Evolutionary conservation across 441 rosid species (phyloP).

Genomic region (Adansonia madagascariensis): DNA sequence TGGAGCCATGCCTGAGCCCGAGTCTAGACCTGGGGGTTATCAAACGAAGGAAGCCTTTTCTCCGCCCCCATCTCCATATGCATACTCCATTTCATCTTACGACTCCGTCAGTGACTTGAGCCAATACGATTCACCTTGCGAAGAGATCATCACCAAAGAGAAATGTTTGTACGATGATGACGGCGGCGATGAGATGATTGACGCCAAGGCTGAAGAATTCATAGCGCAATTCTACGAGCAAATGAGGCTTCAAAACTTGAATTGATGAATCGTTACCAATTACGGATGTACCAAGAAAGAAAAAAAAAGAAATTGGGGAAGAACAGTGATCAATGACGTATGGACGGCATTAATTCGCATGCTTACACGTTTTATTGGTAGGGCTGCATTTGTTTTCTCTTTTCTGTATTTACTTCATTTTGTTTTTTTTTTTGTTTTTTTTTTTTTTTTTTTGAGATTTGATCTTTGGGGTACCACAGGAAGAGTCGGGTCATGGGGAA

Average conservation of each 20-base stretch:
- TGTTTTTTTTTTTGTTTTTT: background rate
- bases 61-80: slow-evolving; percentile 39
- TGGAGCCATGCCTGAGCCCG: background rate
- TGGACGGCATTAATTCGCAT: slow-evolving; percentile 1
- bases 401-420: background rate
- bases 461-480: too few relatives aligned
- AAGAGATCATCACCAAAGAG: slow-evolving; percentile 10
- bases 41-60: slow-evolving; percentile 36
- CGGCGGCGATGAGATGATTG: slow-evolving; percentile 61
- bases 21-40: background rate
- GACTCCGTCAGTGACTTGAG: slow-evolving; percentile 34
- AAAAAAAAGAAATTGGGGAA: background rate
- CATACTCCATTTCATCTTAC: slow-evolving; percentile 28
- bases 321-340: background rate
- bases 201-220: slow-evolving; percentile 65
- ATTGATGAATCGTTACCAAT: background rate
- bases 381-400: background rate
- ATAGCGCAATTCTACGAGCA: slow-evolving; percentile 51
- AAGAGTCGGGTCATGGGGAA: background rate
- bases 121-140: slow-evolving; percentile 50
- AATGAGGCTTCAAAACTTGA: slow-evolving; percentile 49
- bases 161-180: slow-evolving; percentile 27
- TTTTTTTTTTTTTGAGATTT: background rate
- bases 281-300: background rate
- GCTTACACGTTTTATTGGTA: slow-evolving; percentile 7